Percentiles rank a stretch among this genome's conserved stretches.
Evolutionary conservation across 1,284 basidiomycete genomes (phyloP).

Genomic region (Mrakiaceae sp.): DNA sequence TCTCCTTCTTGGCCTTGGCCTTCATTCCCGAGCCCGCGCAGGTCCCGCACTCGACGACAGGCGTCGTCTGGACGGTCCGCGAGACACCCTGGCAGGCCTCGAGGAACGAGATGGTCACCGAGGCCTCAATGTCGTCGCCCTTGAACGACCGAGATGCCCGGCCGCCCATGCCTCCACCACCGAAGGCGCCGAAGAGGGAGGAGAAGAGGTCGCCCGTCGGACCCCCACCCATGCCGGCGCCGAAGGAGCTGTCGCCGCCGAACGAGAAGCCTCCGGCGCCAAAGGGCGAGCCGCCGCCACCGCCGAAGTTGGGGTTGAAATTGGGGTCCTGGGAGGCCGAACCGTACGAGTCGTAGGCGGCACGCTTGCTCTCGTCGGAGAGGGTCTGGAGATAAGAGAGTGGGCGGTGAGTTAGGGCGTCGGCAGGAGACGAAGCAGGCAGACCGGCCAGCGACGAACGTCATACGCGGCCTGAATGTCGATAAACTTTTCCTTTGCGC

Average conservation of each 20-base stretch:
- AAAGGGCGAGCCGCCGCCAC: slow-evolving; percentile 44
- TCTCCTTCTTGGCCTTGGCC: slow-evolving; percentile 67
- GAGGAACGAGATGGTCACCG: slow-evolving; percentile 68
- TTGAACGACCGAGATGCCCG: slow-evolving; percentile 44
- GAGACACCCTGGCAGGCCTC: slow-evolving; percentile 88
- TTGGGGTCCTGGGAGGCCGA: slow-evolving; percentile 86
- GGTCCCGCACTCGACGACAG: slow-evolving; percentile 70
- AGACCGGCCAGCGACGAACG: slow-evolving; percentile 42
- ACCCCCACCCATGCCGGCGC: slow-evolving; percentile 41
- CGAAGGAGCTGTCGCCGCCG: slow-evolving; percentile 47
- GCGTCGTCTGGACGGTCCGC: slow-evolving; percentile 63
- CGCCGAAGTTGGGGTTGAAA: slow-evolving; percentile 78
- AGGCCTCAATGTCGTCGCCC: slow-evolving; percentile 77
- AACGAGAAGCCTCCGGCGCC: slow-evolving; percentile 60
- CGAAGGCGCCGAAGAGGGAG: slow-evolving; percentile 65
- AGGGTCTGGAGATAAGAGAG: slow-evolving; percentile 48
- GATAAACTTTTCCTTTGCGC: slow-evolving; percentile 83
- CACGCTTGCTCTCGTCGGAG: slow-evolving; percentile 87
- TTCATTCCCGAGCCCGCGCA: slow-evolving; percentile 84
- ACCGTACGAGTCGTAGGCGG: slow-evolving; percentile 89
- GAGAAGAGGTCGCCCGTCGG: slow-evolving; percentile 66
- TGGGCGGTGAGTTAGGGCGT: slow-evolving; percentile 5
- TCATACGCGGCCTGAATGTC: slow-evolving; percentile 98
- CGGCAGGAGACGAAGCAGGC: slow-evolving; percentile 18
- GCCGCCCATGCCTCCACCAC: slow-evolving; percentile 40